phyloP scores from a whole-genome alignment of 179 eudicot species.

The Dionaea muscipula region DNA sequence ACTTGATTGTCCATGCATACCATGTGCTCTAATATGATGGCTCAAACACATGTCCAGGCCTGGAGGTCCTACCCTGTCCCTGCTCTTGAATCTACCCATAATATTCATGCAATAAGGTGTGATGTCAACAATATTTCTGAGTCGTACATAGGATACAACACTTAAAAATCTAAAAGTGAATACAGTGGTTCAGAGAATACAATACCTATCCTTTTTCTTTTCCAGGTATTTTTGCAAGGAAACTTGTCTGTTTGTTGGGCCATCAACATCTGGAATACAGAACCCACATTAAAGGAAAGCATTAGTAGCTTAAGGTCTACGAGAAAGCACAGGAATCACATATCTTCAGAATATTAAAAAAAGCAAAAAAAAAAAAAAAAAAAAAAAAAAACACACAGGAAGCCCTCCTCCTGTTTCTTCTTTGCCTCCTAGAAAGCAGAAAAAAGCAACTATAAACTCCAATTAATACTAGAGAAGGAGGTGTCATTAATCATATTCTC shows the following conservation, averaged over 20 bases:
- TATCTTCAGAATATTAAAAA: neutral
- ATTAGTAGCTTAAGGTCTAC: slow-evolving; percentile 1
- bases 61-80: slow-evolving; percentile 45
- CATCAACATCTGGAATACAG: slow-evolving; percentile 41
- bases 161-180: too few relatives aligned
- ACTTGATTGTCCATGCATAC: slow-evolving; percentile 26
- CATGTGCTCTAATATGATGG: slow-evolving; percentile 39
- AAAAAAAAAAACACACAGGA: neutral
- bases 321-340: neutral
- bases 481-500: too few relatives aligned
- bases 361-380: neutral
- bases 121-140: neutral
- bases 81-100: slow-evolving; percentile 84
- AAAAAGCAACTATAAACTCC: too few relatives aligned
- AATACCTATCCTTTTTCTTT: slow-evolving; percentile 85
- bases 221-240: slow-evolving; percentile 81
- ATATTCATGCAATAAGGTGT: neutral
- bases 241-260: slow-evolving; percentile 62
- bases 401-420: too few relatives aligned
- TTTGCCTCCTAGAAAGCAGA: too few relatives aligned
- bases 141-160: too few relatives aligned
- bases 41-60: slow-evolving; percentile 55
- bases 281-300: neutral
- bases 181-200: too few relatives aligned
- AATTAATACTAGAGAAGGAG: too few relatives aligned